Evolutionary conservation across 768 basidiomycete species (phyloP).

Genomic region (Terana coerulea): DNA sequence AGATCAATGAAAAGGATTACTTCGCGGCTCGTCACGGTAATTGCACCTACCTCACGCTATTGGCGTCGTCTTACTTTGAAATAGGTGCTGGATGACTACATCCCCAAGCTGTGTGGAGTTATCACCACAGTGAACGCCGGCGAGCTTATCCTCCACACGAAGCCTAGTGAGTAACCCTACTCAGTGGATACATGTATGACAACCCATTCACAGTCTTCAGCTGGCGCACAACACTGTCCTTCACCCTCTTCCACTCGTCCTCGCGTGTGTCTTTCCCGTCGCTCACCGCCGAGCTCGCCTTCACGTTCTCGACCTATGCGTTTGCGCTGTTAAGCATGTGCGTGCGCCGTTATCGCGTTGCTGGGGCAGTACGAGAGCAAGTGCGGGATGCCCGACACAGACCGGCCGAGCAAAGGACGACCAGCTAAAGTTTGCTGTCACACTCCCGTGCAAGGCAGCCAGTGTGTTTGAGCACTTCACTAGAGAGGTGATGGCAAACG

Average conservation of each 20-base stretch:
- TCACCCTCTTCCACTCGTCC: no score
- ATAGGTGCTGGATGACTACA: no score
- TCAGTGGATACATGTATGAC: no score
- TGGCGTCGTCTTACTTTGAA: no score
- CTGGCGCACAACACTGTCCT: no score
- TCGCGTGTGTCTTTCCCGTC: no score
- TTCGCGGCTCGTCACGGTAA: conserved; percentile 79
- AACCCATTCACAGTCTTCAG: no score
- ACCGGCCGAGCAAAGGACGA: conserved; percentile 80
- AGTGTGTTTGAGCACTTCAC: conserved; percentile 75
- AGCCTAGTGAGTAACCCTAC: no score
- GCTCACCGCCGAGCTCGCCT: no score
- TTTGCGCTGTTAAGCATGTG: conserved; percentile 85
- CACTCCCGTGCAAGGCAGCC: conserved; percentile 75
- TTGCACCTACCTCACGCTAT: no score
- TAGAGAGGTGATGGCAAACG: conserved; percentile 61
- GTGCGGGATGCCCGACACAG: conserved; percentile 64
- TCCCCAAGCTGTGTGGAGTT: no score
- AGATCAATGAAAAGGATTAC: conserved; percentile 80
- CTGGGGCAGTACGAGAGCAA: conserved; percentile 86
- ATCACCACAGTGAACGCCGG: conserved; percentile 65
- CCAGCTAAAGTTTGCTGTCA: conserved; percentile 76
- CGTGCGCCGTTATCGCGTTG: conserved; percentile 56
- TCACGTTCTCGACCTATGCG: no score
- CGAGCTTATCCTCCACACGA: conserved; percentile 61